Base-by-base conservation (phyloP, 257 asterid species). In the Solanum acaule region DNA sequence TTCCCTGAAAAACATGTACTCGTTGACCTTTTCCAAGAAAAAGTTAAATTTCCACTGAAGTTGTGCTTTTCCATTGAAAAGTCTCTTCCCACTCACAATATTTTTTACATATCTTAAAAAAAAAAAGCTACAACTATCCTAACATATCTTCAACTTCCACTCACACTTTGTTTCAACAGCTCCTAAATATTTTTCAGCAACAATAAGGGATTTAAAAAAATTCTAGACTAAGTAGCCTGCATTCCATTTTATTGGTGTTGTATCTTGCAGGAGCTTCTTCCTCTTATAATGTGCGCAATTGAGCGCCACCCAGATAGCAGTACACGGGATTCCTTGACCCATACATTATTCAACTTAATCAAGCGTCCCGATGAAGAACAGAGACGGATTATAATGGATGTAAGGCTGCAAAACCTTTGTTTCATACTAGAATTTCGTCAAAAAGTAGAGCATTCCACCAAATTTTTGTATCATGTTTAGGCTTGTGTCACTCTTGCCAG, bases 281-380 rank as follows among this genome's bases (percentile, higher is more conserved):
- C 99, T 91, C 93, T 96, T 88, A 96, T 97, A 86, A 97, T 97
- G 99, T 97, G 99, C 81, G 96, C 99, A 84, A 97, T 97, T 78
- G 99, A 97, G 94, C 99, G 98, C 78, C 99, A 97, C 86, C 99
- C 99, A 86, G 95, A 94, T 87, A 91, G 96, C 88, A 90, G 90
- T 70, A 96, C 95, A 16, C 95, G 99, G 44, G 99, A 97, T 91
- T 97, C 99, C 90, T 91, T 97, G 95, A 97, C 99, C 89, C 99
- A 97, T 92, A 97, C 99, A 75, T 93, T 97, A 86, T 97, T 97
- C 92, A 97, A 97, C 94, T 92, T 97, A 90, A 97, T 97, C 92
- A 97, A 97, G 92, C 99, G 99, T 68, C 99, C 99, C 13, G 99
- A 97, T 94, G 99, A 96, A 92, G 94, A 94, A 92, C 99, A 97